phyloP scores from a whole-genome alignment of 139 green algal species.

The Haematococcus lacustris region DNA sequence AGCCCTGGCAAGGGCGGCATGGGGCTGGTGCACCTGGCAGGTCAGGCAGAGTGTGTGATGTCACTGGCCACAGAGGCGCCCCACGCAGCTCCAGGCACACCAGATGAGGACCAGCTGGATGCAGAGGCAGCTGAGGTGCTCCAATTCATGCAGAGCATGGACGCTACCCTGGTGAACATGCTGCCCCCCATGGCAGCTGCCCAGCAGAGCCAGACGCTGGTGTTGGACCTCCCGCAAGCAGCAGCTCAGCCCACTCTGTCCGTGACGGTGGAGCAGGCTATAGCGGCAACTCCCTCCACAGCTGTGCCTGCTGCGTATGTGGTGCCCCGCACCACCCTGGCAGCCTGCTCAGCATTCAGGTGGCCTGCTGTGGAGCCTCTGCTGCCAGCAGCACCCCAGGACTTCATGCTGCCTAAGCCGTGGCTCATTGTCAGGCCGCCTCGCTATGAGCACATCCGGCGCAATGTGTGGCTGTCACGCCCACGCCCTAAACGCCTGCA shows the following conservation, averaged over 20 bases:
- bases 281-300: too few relatives aligned
- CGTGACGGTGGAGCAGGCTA: too few relatives aligned
- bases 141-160: slow-evolving; percentile 18
- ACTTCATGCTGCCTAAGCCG: slow-evolving; percentile 13
- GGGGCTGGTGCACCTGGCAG: too few relatives aligned
- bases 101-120: slow-evolving; percentile 4
- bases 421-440: slow-evolving; percentile 32
- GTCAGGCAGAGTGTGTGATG: too few relatives aligned
- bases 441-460: slow-evolving; percentile 47
- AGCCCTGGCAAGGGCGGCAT: too few relatives aligned
- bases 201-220: too few relatives aligned
- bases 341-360: not conserved
- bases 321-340: not conserved
- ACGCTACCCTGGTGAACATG: not conserved
- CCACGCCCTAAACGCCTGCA: slow-evolving; percentile 56
- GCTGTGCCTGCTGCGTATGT: too few relatives aligned
- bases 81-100: not conserved
- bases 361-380: slow-evolving; percentile 10
- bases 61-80: too few relatives aligned
- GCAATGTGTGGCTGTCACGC: slow-evolving; percentile 50
- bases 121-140: slow-evolving; percentile 11
- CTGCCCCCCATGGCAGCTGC: too few relatives aligned
- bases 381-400: not conserved
- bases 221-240: too few relatives aligned
- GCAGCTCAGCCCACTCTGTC: too few relatives aligned